phyloP scores from a whole-genome alignment of 2,329 filamentous ascomycete genomes.

The Curvularia hawaiiensis region DNA sequence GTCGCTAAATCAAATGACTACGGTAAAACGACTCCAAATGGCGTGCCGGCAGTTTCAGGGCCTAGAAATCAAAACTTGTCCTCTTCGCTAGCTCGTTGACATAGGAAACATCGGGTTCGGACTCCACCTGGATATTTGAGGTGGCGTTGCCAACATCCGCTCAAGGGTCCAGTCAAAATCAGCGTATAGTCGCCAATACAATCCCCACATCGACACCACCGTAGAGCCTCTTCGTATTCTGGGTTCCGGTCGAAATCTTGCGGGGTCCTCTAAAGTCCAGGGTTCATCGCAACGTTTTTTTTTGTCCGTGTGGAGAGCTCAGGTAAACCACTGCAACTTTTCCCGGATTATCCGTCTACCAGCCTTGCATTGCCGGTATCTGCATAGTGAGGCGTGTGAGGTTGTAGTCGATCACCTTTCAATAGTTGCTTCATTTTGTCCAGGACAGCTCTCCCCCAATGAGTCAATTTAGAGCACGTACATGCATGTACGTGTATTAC shows the following conservation, averaged over 20 bases:
- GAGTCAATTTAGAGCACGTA: not conserved
- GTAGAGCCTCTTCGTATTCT: conserved; percentile 11
- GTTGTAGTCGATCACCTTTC: conserved; percentile 25
- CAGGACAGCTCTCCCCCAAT: conserved; percentile 1
- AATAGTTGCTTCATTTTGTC: conserved; percentile 2
- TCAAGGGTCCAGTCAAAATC: conserved; percentile 17
- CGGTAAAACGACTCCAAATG: conserved; percentile 6
- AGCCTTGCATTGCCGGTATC: not conserved
- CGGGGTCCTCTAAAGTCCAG: conserved; percentile 3
- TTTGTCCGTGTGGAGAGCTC: conserved; percentile 2
- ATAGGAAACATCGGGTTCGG: conserved; percentile 27
- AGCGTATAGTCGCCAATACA: conserved; percentile 1
- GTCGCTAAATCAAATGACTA: not conserved
- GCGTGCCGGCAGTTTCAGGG: conserved; percentile 19
- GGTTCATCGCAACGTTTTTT: conserved; percentile 3
- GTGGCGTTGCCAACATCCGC: conserved; percentile 22
- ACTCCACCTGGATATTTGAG: conserved; percentile 15
- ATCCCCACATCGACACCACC: conserved; percentile 8
- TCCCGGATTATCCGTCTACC: not conserved
- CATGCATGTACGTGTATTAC: not conserved
- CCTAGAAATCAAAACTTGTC: conserved; percentile 10
- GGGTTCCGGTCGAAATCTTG: conserved; percentile 3
- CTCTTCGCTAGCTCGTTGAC: conserved; percentile 15
- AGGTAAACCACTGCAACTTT: not conserved
- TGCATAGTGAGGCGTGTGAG: conserved; percentile 18